Evolutionary conservation across 2,329 filamentous ascomycete species (phyloP).

Genomic region (Calonectria fujianensis): DNA sequence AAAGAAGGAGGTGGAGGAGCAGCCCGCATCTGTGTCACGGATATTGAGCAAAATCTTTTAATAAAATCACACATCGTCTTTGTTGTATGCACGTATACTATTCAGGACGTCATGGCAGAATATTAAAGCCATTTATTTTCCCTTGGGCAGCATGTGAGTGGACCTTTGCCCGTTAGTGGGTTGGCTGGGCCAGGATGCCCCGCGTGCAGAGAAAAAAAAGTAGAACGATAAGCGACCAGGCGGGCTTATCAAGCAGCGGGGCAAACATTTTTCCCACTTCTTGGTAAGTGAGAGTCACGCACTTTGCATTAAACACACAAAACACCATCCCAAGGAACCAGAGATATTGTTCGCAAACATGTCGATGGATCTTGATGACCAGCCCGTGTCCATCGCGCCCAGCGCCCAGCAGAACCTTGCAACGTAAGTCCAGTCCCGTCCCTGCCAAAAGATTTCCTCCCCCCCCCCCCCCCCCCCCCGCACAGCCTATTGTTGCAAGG

Average conservation of each 20-base stretch:
- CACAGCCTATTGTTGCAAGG: conserved; percentile 15
- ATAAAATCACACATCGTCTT: conserved; percentile 38
- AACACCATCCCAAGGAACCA: conserved; percentile 37
- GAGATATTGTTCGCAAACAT: conserved; percentile 54
- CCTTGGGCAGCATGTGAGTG: conserved; percentile 40
- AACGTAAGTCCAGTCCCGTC: conserved; percentile 60
- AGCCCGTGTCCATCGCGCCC: conserved; percentile 62
- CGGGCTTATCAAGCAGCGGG: conserved; percentile 63
- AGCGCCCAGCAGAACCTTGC: conserved; percentile 59
- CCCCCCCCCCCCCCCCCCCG: conserved; percentile 53
- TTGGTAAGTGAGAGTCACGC: conserved; percentile 47
- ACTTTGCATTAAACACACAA: conserved; percentile 45
- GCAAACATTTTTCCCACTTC: conserved; percentile 60
- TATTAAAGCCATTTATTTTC: conserved; percentile 20
- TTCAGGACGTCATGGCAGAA: conserved; percentile 31
- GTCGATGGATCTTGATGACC: conserved; percentile 68
- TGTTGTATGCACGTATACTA: background rate
- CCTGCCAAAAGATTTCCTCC: conserved; percentile 5
- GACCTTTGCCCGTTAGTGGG: conserved; percentile 40
- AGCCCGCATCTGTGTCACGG: conserved; percentile 74
- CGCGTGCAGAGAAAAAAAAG: conserved; percentile 51
- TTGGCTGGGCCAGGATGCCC: conserved; percentile 49
- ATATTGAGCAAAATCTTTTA: conserved; percentile 80
- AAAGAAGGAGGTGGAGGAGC: conserved; percentile 64
- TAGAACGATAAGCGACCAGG: conserved; percentile 55